Base-by-base conservation (phyloP, 371 early-diverging fungal genomes). In the Saksenaea vasiformis region DNA sequence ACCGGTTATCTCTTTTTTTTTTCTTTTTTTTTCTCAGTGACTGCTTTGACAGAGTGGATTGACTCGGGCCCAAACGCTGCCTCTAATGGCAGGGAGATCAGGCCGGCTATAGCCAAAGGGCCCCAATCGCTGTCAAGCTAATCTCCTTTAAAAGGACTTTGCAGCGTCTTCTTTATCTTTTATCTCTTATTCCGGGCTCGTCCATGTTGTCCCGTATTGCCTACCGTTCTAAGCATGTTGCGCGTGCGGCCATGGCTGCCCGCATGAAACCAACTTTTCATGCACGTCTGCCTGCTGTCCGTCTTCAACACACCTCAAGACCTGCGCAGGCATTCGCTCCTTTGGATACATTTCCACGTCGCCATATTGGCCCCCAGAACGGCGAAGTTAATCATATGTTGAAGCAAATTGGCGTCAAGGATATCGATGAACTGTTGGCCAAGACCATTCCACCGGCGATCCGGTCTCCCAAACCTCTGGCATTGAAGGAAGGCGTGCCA, bases 281-380 rank as follows among this genome's bases (percentile, higher is more conserved):
- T 27, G 57, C 66, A 24, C 44, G 38, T 14, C 57, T 51, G 17
- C 60, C 69, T 15, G 60, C 70, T 22, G 61, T 70, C 37, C 75
- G 77, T 58, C 58, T 69, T 24, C 76, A 74, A 53, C 72, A 73
- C 27, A 60, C 75, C 26, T 64, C 74, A 47, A 78, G 76, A 67
- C 78, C 78, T 58, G 66, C 62, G 35, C 58, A 70, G 19, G 79
- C 76, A 14, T 78, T 89, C 60, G 79, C 85, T 35, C 87, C 87
- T 36, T 72, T 90, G 43, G 90, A 90, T 61, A 87, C 85, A 37
- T 94, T 94, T 71, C 83, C 86, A 65, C 87, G 89, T 64, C 94
- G 98, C 61, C 98, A 98, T 79, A 89, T 90, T 68, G 98, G 98
- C 1, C 91, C 97, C 24, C 80, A 84, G 58, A 84, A 85, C 38